A percentile compares a stretch with the other conserved stretches of the same genome.
Evolutionary conservation across 2,329 filamentous ascomycete species (phyloP).

Genomic region (Ophioceras dolichostomum): DNA sequence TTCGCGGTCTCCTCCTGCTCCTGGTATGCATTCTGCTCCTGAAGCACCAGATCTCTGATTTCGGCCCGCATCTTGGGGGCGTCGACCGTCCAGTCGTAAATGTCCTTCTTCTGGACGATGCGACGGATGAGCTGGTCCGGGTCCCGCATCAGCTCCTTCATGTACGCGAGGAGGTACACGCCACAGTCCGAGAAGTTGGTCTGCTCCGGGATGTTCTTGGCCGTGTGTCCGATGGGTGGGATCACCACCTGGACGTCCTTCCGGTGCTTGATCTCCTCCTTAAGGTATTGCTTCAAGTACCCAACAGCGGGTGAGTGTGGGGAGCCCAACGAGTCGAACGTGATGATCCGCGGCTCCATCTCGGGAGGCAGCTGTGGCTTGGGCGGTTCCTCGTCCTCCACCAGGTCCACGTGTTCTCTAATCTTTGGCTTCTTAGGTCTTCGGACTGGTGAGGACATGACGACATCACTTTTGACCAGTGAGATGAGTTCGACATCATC

Average conservation of each 20-base stretch:
- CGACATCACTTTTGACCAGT: too few species aligned
- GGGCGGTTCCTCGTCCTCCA: neutral
- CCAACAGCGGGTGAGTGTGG: conserved; percentile 51
- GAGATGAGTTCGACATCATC: too few species aligned
- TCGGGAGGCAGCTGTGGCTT: neutral
- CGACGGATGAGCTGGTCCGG: conserved; percentile 59
- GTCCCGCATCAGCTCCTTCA: conserved; percentile 66
- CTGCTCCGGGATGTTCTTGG: conserved; percentile 66
- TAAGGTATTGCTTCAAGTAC: conserved; percentile 64
- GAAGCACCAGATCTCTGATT: conserved; percentile 55
- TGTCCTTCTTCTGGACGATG: conserved; percentile 47
- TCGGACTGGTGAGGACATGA: too few species aligned
- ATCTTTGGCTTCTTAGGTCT: too few species aligned
- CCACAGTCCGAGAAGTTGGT: conserved; percentile 84
- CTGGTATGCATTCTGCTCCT: conserved; percentile 47
- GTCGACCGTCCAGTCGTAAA: conserved; percentile 40
- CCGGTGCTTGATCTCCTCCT: conserved; percentile 58
- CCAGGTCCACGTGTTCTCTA: too few species aligned
- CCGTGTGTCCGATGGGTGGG: conserved; percentile 44
- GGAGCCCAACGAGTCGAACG: conserved; percentile 71
- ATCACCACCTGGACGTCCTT: conserved; percentile 27
- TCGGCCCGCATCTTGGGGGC: conserved; percentile 46
- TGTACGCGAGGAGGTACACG: conserved; percentile 72
- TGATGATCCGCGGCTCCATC: conserved; percentile 60
- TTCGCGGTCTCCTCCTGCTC: conserved; percentile 23